These are phyloP conservation scores for Talaromyces ruber DNA, from an alignment of 495 filamentous ascomycete genomes.

Conservation along the genomic window DNA sequence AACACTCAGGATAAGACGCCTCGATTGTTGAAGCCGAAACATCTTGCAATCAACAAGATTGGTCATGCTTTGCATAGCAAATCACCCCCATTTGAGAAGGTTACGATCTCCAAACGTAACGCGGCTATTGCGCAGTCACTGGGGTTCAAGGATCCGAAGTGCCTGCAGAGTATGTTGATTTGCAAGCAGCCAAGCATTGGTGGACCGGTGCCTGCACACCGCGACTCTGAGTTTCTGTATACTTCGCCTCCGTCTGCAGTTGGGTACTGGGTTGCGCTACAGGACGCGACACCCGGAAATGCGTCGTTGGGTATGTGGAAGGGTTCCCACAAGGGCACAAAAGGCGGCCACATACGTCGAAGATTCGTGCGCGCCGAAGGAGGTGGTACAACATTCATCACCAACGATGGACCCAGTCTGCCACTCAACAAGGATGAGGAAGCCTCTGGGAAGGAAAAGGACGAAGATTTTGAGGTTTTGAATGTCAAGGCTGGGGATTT, in stretches of 20 bases:
- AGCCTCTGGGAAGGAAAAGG: slow-evolving; percentile 19
- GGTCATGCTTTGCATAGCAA: slow-evolving; percentile 81
- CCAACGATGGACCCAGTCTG: slow-evolving; percentile 36
- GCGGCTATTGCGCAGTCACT: slow-evolving; percentile 62
- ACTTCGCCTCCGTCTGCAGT: slow-evolving; percentile 85
- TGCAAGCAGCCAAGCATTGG: slow-evolving; percentile 97
- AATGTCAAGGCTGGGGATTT: slow-evolving; percentile 82
- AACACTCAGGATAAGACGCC: slow-evolving; percentile 8
- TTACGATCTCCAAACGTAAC: slow-evolving; percentile 46
- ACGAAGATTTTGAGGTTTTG: slow-evolving; percentile 54
- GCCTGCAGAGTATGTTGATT: slow-evolving; percentile 94
- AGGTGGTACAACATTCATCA: slow-evolving; percentile 48
- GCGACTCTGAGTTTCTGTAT: slow-evolving; percentile 88
- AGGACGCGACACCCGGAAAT: slow-evolving; percentile 79
- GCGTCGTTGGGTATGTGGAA: slow-evolving; percentile 79
- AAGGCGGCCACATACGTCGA: slow-evolving; percentile 45
- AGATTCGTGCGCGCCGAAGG: slow-evolving; percentile 63
- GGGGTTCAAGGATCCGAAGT: slow-evolving; percentile 63
- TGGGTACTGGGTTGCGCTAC: slow-evolving; percentile 92
- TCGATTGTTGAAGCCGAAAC: slow-evolving; percentile 62
- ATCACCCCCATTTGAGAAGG: slow-evolving; percentile 58
- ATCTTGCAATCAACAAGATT: slow-evolving; percentile 89
- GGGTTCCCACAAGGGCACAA: slow-evolving; percentile 56
- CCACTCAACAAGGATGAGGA: slow-evolving; percentile 35
- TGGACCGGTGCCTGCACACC: slow-evolving; percentile 76